Base-by-base conservation (phyloP, 2,329 filamentous ascomycete species). In the Colletotrichum tanaceti region DNA sequence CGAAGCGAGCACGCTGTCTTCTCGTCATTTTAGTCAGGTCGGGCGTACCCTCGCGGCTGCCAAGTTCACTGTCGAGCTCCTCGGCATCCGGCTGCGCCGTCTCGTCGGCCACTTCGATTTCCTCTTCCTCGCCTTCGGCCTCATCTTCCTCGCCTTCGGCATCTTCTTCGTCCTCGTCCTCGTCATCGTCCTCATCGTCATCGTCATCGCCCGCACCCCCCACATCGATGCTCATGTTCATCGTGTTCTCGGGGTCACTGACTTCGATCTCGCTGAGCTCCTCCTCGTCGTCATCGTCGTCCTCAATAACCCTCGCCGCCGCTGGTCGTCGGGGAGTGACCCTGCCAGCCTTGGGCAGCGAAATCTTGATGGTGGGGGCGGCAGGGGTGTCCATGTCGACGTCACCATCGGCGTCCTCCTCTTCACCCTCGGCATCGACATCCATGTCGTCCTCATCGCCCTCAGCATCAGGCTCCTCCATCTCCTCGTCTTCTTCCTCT, bases 11-110 rank as follows among this genome's bases (percentile, higher is more conserved):
- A 46, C 87, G 81, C 74, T 89, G 87, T 24, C 87, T 82, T 73
- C 87, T 87, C 5, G 87, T 89, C 85, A 89, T 87, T 77, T 87
- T 88, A 43, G 85, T 81, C 41, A 89, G 75, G 72, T 89, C 86
- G 0, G 84, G 85, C 5, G 85, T 84, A 49, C 81, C 86, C 5
- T 78, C 85, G 43, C 80, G 80, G 73, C 83, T 86, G 66, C 80
- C 81, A 50, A 79, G 79, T 6, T 81, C 79, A 39, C 80, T 82
- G 59, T 85, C 84, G 50, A 83, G 74, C 44, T 82, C 81, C 32
- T 80, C 81, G 70, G 74, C 79, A 62, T 79, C 81, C n/a, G 22
- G 44, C n/a, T 44, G 58, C 28, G 22, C 63, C 4, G 55, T 66
- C 46, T 69, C 66, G 32, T 69, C 66, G 41, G 66, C 66, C 14